phyloP scores from a whole-genome alignment of 2,329 filamentous ascomycete genomes.

The Phoma sp. region DNA sequence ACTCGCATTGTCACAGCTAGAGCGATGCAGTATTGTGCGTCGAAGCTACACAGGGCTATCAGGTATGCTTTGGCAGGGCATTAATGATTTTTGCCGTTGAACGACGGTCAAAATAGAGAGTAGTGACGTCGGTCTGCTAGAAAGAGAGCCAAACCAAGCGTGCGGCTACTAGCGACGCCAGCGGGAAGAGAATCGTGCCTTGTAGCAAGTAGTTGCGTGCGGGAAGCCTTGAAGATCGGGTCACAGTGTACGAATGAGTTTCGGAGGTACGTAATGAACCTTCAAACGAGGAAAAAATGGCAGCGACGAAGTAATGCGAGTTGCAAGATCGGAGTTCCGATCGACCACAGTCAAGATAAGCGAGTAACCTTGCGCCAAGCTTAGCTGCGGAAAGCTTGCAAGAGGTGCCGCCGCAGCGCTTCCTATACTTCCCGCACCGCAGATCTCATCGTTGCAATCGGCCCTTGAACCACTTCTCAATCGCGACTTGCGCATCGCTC shows the following conservation, averaged over 20 bases:
- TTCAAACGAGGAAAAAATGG: too few relatives aligned
- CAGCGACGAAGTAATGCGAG: too few relatives aligned
- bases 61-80: neutral
- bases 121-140: conserved; percentile 9
- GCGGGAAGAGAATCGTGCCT: conserved; percentile 2
- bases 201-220: neutral
- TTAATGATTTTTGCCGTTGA: neutral
- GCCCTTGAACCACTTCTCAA: conserved; percentile 22
- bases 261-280: too few relatives aligned
- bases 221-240: too few relatives aligned
- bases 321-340: too few relatives aligned
- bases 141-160: neutral
- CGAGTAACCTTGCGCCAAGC: neutral
- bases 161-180: neutral
- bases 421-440: neutral
- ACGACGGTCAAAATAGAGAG: neutral
- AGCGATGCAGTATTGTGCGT: neutral
- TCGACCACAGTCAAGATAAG: too few relatives aligned
- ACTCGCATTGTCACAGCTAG: neutral
- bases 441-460: conserved; percentile 13
- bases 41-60: neutral
- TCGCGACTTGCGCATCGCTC: conserved; percentile 15
- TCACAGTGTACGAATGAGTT: too few relatives aligned
- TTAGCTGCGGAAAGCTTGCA: conserved; percentile 10
- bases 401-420: neutral